Base-by-base conservation (phyloP, 2,329 filamentous ascomycete genomes). In the Pseudogymnoascus sp. region DNA sequence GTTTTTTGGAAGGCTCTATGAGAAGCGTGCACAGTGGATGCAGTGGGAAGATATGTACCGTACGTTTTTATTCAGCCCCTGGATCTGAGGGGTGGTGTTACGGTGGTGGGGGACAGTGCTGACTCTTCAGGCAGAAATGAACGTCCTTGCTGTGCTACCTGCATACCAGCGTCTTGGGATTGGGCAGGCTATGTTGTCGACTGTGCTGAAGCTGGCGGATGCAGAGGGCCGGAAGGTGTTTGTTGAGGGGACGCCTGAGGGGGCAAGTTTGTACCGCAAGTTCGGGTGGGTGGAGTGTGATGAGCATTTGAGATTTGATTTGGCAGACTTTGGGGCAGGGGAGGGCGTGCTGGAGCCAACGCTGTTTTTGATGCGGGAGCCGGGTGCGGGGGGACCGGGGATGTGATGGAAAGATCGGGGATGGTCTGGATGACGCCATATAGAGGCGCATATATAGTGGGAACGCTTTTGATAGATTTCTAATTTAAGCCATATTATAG, bases 221-320 rank as follows among this genome's bases (percentile, higher is more conserved):
- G 59, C 62, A 3, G 69, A 71, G 29, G 71, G 70, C 2, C 67
- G 72, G 51, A 70, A 66, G 59, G 66, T 67, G 1, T 77, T 75
- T 61, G 68, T 78, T 27, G 76, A 77, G 65, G 74, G 74, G n/a
- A 76, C 76, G 5, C 63, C 67, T 1, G 66, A 65, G 0, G 76
- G 75, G 2, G 69, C 68, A 58, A 70, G 70, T 5, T 25, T 79
- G 12, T 79, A 79, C 63, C 66, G 70, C 63, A 74, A 73, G 64
- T 60, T 75, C 4, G 75, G 76, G 5, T 78, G 75, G 61, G n/a
- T 17, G 25, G 48, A 55, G 48, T 55, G 48, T 5, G 67, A 76
- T 1, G 75, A 76, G 17, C 17, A 13, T 5, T 10, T 59, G 17
- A 41, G 25, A 10, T 59, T 41, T 59, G 33, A 59, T 59, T 59